Conservation (phyloP, 805 yeast genomes). For the Saccharomycopsis synnaedendra region DNA sequence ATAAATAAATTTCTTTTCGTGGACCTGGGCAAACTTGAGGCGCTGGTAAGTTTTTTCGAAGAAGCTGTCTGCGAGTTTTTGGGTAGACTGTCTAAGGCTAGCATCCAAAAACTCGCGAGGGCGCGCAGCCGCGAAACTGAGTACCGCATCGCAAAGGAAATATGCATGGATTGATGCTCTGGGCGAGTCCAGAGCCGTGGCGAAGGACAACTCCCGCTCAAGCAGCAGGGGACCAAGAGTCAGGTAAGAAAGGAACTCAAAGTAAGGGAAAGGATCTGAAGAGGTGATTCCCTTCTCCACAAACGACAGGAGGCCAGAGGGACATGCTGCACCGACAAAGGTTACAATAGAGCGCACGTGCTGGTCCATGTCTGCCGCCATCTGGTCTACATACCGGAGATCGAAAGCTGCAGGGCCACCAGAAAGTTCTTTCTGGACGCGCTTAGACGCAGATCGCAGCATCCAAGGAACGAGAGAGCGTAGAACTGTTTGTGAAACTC, state of each 20-base stretch:
- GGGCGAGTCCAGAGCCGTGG: conserved; percentile 4
- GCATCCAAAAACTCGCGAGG: conserved; percentile 10
- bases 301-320: conserved; percentile 10
- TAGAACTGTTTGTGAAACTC: conserved; percentile 4
- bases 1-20: conserved; percentile 10
- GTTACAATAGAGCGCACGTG: conserved; percentile 10
- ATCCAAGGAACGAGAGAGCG: conserved; percentile 10
- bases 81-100: conserved; percentile 1
- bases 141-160: conserved; percentile 10
- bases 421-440: conserved; percentile 9
- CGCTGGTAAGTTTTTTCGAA: conserved; percentile 12
- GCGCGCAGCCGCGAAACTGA: conserved; percentile 6
- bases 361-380: conserved; percentile 14
- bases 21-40: conserved; percentile 2
- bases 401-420: conserved; percentile 14
- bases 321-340: conserved; percentile 11
- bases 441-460: conserved; percentile 8
- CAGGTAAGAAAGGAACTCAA: conserved; percentile 10
- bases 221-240: conserved; percentile 2
- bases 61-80: conserved; percentile 12
- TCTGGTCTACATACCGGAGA: conserved; percentile 7
- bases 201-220: conserved; percentile 11
- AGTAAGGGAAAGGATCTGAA: conserved; percentile 9
- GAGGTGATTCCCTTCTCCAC: conserved; percentile 9
- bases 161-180: conserved; percentile 7